Base-by-base conservation (phyloP, 208 protist species). In the Wallacemonas sp. region DNA sequence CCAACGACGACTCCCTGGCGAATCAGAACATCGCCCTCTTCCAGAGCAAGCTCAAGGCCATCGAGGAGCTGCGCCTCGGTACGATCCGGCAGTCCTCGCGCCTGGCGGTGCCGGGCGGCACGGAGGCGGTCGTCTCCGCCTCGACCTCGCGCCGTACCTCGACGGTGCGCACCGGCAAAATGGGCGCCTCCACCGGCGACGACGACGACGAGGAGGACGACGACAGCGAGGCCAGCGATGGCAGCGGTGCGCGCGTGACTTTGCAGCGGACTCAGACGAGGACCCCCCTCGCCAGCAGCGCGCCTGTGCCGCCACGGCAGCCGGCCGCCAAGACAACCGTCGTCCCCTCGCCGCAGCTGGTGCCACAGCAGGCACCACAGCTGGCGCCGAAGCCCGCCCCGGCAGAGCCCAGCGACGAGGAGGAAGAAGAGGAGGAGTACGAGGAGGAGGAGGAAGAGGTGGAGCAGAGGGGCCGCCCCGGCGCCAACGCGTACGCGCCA, bases 1-100 rank as follows among this genome's bases (percentile, higher is more conserved):
- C 82, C 25, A 88, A 81, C 65, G 79, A 92, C 44, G 79, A 89
- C 61, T 62, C 65, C 10, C 65, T 93, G 10, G 76, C 76, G 10
- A 49, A 61, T 36, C 59, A 77, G 57, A 78, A 91, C 64, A 92
- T 92, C 32, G 36, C 72, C 3, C 62, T 86, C 26, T 86, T 89
- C 23, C 70, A 82, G 64, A 32, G 55, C 42, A 89, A 89, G 67
- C 46, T 95, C 22, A 46, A 64, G 12, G 59, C 67, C 3, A 74
- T 84, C 7, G 52, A 57, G 42, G 50, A 65, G 68, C 57, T 61
- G n/a, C 50, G 48, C 12, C 32, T 18, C 8, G 36, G 52, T 11
- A 64, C 57, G 10, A 46, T 64, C 39, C 52, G 1, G 52, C 52
- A 59, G 52, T 42, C 52, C 11, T 59, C 26, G 14, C 52, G 52